Evolutionary conservation across 2,329 filamentous ascomycete species (phyloP).

Genomic region (Penicillium verrucosum): DNA sequence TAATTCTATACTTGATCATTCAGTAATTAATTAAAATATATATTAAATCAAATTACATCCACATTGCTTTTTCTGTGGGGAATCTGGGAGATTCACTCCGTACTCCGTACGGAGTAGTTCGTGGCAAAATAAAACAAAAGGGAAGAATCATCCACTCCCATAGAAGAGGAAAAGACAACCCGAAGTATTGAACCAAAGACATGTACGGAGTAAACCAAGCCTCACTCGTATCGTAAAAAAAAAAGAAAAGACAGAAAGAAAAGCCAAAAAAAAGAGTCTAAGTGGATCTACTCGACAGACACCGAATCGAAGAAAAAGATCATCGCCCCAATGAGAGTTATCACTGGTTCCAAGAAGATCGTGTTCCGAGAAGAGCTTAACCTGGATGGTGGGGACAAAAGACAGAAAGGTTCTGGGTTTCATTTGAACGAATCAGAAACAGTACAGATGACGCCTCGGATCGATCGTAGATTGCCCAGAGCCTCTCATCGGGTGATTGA

Average conservation of each 20-base stretch:
- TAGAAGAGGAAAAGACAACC: slow-evolving; percentile 1
- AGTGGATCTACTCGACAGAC: slow-evolving; percentile 6
- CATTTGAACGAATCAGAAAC: neutral
- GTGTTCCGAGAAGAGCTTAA: slow-evolving; percentile 22
- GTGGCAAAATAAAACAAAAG: neutral
- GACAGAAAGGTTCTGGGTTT: neutral
- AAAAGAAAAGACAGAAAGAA: too few species aligned
- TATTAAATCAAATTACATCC: slow-evolving; percentile 12
- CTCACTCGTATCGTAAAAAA: slow-evolving; percentile 8
- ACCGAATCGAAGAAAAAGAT: slow-evolving; percentile 12
- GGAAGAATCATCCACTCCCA: neutral
- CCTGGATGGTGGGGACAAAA: slow-evolving; percentile 5
- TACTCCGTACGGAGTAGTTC: neutral
- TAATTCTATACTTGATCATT: slow-evolving; percentile 2
- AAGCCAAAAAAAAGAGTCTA: neutral
- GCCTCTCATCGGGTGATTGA: slow-evolving; percentile 26
- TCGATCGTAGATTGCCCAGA: slow-evolving; percentile 17
- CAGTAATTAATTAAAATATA: neutral
- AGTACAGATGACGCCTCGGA: slow-evolving; percentile 4
- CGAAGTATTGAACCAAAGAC: neutral
- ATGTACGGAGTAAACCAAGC: neutral
- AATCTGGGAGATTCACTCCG: neutral
- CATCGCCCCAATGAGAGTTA: slow-evolving; percentile 3
- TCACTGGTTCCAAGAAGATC: slow-evolving; percentile 21
- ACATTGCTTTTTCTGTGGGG: slow-evolving; percentile 14